Evolutionary conservation across 495 filamentous ascomycete genomes (phyloP).

Genomic region (Pseudevernia furfuracea): DNA sequence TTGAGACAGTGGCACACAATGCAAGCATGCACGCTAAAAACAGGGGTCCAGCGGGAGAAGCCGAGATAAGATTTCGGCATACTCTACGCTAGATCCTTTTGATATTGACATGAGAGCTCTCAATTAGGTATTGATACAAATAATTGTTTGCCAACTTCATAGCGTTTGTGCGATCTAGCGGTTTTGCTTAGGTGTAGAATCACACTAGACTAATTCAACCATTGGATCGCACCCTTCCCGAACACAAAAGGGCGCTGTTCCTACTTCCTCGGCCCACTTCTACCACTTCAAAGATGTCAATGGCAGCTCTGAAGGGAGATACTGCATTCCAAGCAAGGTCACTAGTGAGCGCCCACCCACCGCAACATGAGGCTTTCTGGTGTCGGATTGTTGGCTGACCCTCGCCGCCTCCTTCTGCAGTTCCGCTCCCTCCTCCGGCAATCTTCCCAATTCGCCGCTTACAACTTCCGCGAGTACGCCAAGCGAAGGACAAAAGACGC

Average conservation of each 20-base stretch:
- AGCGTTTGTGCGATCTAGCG: background rate
- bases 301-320: constrained; percentile 50
- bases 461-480: constrained; percentile 97
- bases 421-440: constrained; percentile 89
- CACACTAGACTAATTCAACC: background rate
- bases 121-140: background rate
- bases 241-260: background rate
- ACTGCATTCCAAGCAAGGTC: constrained; percentile 65
- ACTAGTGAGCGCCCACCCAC: constrained; percentile 44
- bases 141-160: background rate
- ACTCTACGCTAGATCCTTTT: background rate
- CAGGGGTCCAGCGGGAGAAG: constrained; percentile 1
- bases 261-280: background rate
- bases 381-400: too few species aligned
- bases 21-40: background rate
- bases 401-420: constrained; percentile 37
- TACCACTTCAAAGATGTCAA: constrained; percentile 30
- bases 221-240: background rate
- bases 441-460: constrained; percentile 77
- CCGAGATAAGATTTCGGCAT: constrained; percentile 9
- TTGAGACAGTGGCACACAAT: background rate
- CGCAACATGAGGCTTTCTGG: background rate
- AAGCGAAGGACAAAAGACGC: constrained; percentile 79
- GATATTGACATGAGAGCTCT: background rate
- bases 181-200: background rate